Conservation (phyloP, 805 yeast species). For the Pichia nakasei region DNA sequence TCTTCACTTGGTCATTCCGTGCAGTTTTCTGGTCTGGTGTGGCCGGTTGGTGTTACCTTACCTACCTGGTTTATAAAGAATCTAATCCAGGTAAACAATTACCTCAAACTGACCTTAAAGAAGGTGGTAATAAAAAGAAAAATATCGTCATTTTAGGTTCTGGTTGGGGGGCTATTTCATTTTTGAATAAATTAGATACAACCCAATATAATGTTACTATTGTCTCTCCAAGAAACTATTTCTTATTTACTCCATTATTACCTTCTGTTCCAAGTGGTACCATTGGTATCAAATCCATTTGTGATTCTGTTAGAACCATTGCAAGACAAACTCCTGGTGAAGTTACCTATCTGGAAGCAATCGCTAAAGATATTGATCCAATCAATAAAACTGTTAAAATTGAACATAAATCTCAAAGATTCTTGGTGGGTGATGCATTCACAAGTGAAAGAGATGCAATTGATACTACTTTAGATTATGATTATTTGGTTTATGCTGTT, state of each 20-base stretch:
- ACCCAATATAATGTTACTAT: constrained; percentile 80
- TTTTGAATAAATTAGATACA: constrained; percentile 78
- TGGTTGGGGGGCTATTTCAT: constrained; percentile 92
- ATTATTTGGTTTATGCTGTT: constrained; percentile 83
- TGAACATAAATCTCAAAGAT: constrained; percentile 47
- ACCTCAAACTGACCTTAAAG: constrained; percentile 42
- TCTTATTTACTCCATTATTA: constrained; percentile 89
- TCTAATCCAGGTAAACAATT: constrained; percentile 50
- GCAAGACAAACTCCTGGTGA: constrained; percentile 70
- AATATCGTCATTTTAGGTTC: constrained; percentile 77
- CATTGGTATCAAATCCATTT: constrained; percentile 79
- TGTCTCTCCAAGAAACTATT: constrained; percentile 91
- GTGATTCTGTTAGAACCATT: constrained; percentile 86
- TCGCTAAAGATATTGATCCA: constrained; percentile 78
- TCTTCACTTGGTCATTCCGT: constrained; percentile 37
- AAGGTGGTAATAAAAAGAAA: constrained; percentile 52
- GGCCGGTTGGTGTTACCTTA: constrained; percentile 47
- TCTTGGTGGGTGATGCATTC: constrained; percentile 46
- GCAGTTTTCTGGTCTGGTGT: constrained; percentile 41
- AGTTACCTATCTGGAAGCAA: constrained; percentile 81
- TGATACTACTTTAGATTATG: constrained; percentile 48
- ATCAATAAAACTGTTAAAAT: constrained; percentile 54
- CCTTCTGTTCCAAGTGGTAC: constrained; percentile 96
- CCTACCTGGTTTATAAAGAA: constrained; percentile 58
- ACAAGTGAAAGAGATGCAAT: constrained; percentile 37